These are phyloP conservation scores for Fagus crenata DNA, from an alignment of 306 rosid genomes.

Conservation along the genomic window DNA sequence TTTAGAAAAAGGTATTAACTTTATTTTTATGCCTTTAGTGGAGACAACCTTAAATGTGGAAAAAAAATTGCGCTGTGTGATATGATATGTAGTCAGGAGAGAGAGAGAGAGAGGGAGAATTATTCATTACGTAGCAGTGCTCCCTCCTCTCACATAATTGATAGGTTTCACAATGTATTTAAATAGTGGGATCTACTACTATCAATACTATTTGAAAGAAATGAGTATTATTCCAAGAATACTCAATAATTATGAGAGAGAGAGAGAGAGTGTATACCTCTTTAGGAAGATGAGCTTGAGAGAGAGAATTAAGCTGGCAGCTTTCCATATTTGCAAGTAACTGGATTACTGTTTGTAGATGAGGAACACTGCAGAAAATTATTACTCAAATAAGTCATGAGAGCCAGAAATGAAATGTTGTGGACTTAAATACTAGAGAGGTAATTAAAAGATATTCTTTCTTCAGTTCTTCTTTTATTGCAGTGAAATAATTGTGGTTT, in stretches of 20 bases:
- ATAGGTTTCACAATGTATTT: too few species aligned
- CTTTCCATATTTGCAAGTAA: conserved; percentile 85
- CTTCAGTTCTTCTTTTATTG: neutral
- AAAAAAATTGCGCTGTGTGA: too few species aligned
- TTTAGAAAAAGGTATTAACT: neutral
- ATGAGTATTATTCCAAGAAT: too few species aligned
- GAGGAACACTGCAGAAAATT: conserved; percentile 60
- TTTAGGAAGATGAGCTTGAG: conserved; percentile 39
- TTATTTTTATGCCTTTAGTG: neutral
- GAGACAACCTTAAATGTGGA: neutral
- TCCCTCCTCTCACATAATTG: too few species aligned
- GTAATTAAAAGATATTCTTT: neutral
- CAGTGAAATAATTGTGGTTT: neutral
- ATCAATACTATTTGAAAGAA: too few species aligned
- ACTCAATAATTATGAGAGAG: neutral
- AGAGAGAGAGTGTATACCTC: conserved; percentile 50
- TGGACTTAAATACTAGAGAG: neutral
- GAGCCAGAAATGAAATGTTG: conserved; percentile 15
- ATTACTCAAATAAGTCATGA: conserved; percentile 23
- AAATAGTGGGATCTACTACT: too few species aligned
- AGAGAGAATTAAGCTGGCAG: conserved; percentile 60
- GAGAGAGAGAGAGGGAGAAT: neutral
- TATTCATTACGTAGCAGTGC: too few species aligned
- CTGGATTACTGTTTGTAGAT: conserved; percentile 69
- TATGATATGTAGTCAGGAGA: too few species aligned